phyloP scores from a whole-genome alignment of 345 rosid species.

The Mangifera indica region DNA sequence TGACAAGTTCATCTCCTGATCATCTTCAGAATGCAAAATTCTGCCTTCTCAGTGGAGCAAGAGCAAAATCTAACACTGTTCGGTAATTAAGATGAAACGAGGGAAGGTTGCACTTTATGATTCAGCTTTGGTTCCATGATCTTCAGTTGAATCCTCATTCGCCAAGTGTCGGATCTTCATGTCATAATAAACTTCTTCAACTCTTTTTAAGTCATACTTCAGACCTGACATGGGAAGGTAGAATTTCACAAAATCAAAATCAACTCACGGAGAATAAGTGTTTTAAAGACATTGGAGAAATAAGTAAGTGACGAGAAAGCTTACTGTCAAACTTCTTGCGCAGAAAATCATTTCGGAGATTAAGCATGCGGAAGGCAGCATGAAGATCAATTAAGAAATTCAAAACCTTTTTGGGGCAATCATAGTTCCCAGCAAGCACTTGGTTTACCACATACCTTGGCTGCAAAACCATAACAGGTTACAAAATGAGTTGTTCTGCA shows the following conservation, averaged over 20 bases:
- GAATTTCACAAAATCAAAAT: constrained; percentile 5
- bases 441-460: constrained; percentile 90
- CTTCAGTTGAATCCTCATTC: constrained; percentile 36
- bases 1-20: not conserved
- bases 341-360: constrained; percentile 90
- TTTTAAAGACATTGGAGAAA: not conserved
- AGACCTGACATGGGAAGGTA: constrained; percentile 46
- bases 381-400: constrained; percentile 85
- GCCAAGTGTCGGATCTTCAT: constrained; percentile 83
- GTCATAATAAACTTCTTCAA: constrained; percentile 86
- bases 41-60: not conserved
- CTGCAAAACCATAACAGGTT: constrained; percentile 34
- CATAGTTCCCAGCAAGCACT: constrained; percentile 88
- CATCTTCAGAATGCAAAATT: not conserved
- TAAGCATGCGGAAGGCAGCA: constrained; percentile 88
- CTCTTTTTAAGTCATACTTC: constrained; percentile 81
- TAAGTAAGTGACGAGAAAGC: not conserved
- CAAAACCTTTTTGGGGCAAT: constrained; percentile 86
- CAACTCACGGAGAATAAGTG: not conserved
- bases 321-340: constrained; percentile 96
- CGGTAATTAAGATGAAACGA: not conserved
- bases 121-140: constrained; percentile 29
- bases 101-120: not conserved
- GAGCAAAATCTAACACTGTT: not conserved
- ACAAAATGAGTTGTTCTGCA: not conserved